Evolutionary conservation across 371 early-diverging fungal species (phyloP), one percentile per base, ranked within the genome.

Genomic region (Syncephalastrum racemosum): DNA sequence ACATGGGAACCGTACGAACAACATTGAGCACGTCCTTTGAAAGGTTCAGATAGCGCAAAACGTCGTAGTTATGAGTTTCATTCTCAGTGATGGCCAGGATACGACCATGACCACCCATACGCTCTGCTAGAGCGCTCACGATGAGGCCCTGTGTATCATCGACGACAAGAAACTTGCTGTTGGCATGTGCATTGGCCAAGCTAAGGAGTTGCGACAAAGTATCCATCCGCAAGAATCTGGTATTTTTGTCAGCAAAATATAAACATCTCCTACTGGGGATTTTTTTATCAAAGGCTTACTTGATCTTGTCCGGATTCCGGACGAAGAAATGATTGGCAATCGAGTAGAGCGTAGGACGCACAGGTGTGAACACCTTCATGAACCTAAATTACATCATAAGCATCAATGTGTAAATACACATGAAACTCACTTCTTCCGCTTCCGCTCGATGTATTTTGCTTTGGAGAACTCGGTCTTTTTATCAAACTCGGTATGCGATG

Each of bases 381-480:
- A 94, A 98, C 58, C 90, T 90, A 47, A 16, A 25, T 31, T 10
- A 22, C 15, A 23, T 52, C 4, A 36, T 42, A 18, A 53, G 13
- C 4, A 53, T 18, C 53, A 22, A 22, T 39, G 31, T 13, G 15
- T 31, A 16, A 7, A 23, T 42, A 16, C 7, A 22, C 15, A 20
- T 52, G 6, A 46, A 10, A 23, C 62, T 50, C 76, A 89, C 93
- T 97, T 98, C 64, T 85, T 83, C 73, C 92, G 87, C 75, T 98
- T 98, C 62, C 93, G 83, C 61, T 88, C 84, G 54, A 97, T 90
- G 60, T 97, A 97, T 75, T 98, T 98, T 18, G 94, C 92, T 77
- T 97, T 94, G 2, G 98, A 90, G 63, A 87, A 97, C 60, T 92
- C 94, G 0, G 98, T 97, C 77, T 97, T 98, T 53, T 87, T 82